phyloP scores from a whole-genome alignment of 192 early-diverging fungal genomes.

The Linnemannia zychae region DNA sequence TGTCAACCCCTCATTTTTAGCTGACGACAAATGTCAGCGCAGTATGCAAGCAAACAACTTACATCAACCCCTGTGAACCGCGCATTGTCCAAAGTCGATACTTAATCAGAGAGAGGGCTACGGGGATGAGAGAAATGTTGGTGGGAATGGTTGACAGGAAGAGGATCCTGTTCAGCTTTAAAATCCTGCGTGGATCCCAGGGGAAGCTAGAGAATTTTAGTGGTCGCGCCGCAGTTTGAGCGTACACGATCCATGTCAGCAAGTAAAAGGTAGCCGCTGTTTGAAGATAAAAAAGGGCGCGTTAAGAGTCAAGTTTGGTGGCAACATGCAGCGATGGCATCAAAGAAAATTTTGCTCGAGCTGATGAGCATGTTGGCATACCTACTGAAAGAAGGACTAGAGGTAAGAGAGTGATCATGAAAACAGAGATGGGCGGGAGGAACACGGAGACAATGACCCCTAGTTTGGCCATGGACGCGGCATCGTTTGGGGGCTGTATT shows the following conservation, averaged over 20 bases:
- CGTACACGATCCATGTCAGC: slow-evolving; percentile 23
- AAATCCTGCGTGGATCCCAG: slow-evolving; percentile 21
- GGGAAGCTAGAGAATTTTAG: slow-evolving; percentile 12
- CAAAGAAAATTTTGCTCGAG: not conserved
- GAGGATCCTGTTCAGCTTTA: slow-evolving; percentile 23
- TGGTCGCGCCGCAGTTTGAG: not conserved
- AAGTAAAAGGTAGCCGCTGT: slow-evolving; percentile 15
- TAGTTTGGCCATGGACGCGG: slow-evolving; percentile 9
- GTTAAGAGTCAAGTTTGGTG: not conserved
- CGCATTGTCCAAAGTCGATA: slow-evolving; percentile 35
- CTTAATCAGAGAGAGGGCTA: slow-evolving; percentile 19
- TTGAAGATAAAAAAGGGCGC: not conserved
- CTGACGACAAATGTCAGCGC: not conserved
- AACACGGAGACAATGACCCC: not conserved
- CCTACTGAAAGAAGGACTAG: not conserved
- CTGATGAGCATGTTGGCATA: not conserved
- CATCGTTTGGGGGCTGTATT: slow-evolving; percentile 5
- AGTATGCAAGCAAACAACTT: slow-evolving; percentile 6
- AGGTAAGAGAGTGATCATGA: not conserved
- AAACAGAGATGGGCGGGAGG: not conserved
- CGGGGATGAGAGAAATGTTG: slow-evolving; percentile 27
- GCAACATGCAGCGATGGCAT: not conserved
- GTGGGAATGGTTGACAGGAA: slow-evolving; percentile 19
- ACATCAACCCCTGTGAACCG: slow-evolving; percentile 12
- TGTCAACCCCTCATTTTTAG: no score